A percentile compares a stretch with the other conserved stretches of the same genome.
Conservation (phyloP, 176 grass and related monocot genomes). For the Juncus effusus region DNA sequence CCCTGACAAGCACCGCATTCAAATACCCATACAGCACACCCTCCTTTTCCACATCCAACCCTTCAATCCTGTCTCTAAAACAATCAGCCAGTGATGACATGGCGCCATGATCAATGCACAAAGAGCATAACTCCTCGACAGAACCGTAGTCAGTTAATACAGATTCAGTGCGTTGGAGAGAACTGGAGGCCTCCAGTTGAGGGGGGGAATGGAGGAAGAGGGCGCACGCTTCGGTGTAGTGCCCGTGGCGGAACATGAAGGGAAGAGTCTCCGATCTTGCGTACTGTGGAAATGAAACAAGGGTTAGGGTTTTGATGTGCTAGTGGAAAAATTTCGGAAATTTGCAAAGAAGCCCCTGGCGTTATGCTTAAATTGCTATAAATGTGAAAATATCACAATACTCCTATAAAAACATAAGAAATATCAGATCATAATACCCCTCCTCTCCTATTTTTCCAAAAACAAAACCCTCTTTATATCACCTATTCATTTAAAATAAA, state of each 20-base stretch:
- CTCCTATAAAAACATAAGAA: too few relatives aligned
- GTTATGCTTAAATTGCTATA: too few relatives aligned
- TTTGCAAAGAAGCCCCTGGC: too few relatives aligned
- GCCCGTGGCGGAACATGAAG: conserved; percentile 97
- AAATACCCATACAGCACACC: conserved; percentile 51
- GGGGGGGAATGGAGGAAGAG: conserved; percentile 59
- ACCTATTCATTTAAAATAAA: too few relatives aligned
- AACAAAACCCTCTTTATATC: too few relatives aligned
- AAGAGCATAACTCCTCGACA: conserved; percentile 84
- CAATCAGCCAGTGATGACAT: conserved; percentile 70
- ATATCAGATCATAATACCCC: too few relatives aligned
- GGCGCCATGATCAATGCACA: conserved; percentile 85
- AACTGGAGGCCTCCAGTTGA: conserved; percentile 49
- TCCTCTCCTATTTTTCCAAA: too few relatives aligned
- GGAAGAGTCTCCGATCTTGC: conserved; percentile 65
- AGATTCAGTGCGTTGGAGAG: conserved; percentile 58
- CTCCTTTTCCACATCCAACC: conserved; percentile 45
- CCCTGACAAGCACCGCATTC: conserved; percentile 63
- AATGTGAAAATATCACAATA: too few relatives aligned
- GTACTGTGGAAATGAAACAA: conserved; percentile 56
- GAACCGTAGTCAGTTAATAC: conserved; percentile 90
- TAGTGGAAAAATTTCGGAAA: too few relatives aligned
- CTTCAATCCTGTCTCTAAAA: conserved; percentile 54
- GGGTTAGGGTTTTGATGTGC: too few relatives aligned
- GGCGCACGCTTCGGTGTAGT: conserved; percentile 75